Percentiles rank a stretch among this genome's conserved stretches.
These are phyloP conservation scores for Amphibolis antarctica DNA, from an alignment of 106 monocot species.

Conservation along the genomic window DNA sequence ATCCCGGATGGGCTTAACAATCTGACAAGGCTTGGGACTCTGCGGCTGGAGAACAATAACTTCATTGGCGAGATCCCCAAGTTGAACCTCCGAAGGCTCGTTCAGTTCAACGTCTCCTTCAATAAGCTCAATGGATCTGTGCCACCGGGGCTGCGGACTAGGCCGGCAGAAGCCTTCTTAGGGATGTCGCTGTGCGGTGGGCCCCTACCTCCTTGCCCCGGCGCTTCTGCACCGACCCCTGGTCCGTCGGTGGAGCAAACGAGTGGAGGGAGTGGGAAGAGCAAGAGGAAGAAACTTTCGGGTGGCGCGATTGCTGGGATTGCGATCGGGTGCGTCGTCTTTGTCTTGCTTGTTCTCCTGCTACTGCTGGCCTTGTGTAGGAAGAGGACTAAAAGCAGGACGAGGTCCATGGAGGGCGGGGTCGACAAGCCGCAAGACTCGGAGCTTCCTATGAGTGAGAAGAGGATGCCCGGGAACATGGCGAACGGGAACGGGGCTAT, in stretches of 20 bases:
- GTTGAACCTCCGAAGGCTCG: slow-evolving; percentile 18
- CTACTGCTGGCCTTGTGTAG: slow-evolving; percentile 38
- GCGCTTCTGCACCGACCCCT: background rate
- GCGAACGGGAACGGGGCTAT: slow-evolving; percentile 2
- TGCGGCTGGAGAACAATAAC: slow-evolving; percentile 46
- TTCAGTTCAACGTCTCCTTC: slow-evolving; percentile 27
- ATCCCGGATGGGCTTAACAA: slow-evolving; percentile 43
- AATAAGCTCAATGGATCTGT: slow-evolving; percentile 25
- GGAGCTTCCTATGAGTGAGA: slow-evolving; percentile 20
- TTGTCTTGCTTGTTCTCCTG: slow-evolving; percentile 18
- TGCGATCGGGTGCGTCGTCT: slow-evolving; percentile 34
- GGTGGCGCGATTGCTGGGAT: slow-evolving; percentile 84
- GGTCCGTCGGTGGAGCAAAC: background rate
- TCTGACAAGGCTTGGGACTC: slow-evolving; percentile 34
- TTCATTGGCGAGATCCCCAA: slow-evolving; percentile 52
- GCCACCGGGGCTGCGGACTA: slow-evolving; percentile 8
- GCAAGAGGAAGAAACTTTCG: slow-evolving; percentile 29
- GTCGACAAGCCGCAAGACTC: slow-evolving; percentile 18
- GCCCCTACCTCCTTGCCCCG: slow-evolving; percentile 9
- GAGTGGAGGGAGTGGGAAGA: background rate
- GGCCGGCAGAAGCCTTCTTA: slow-evolving; percentile 11
- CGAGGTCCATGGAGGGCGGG: slow-evolving; percentile 10
- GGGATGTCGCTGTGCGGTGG: slow-evolving; percentile 20
- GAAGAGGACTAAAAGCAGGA: slow-evolving; percentile 5
- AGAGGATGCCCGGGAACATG: slow-evolving; percentile 2